Evolutionary conservation across 148 eudicot genomes (phyloP), one percentile per base, ranked within the genome.

Genomic region (Rhododendron vialii): DNA sequence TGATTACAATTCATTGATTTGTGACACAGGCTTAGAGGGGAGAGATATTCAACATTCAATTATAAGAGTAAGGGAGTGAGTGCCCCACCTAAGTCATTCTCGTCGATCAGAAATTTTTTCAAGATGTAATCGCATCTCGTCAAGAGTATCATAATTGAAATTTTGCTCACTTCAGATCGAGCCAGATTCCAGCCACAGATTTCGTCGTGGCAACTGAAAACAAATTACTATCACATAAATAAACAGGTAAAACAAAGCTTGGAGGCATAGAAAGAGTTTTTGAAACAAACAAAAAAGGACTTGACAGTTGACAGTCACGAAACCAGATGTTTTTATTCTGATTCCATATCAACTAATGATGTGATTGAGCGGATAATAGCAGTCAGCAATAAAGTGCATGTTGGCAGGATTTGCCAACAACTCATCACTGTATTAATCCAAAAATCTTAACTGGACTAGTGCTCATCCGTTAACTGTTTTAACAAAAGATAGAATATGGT

Each of bases 91-190:
- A 94, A 86, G 59, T 90, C 92, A 84, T 91, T 92, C 86, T 95
- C 99, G 84, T 98, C 99, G 55, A 89, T 83, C 88, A 95, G 86
- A 85, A 94, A 92, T 89, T 89, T 93, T 88, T 88, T 94, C 76
- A 95, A 89, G 83, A 95, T 94, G 95, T 88, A 85, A 88, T 98
- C 92, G 85, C 99, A 94, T 94, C 99, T 95, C 75, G 90, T 91
- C 91, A 95, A 82, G 78, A 98, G 95, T 86, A 92, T 91, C 90
- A 85, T 88, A 83, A 95, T 84, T 24, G 98, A 90, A 82, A 92
- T 90, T 88, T 92, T 93, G 90, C 98, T 93, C 77, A 94, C 95
- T 88, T 93, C 96, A 59, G 92, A 91, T 90, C 91, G 89, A 67
- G 92, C 83, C 81, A 90, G 82, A 80, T 90, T 94, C 98, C 93